phyloP scores from a whole-genome alignment of 2,329 filamentous ascomycete species.

The Pyrenophora seminiperda region DNA sequence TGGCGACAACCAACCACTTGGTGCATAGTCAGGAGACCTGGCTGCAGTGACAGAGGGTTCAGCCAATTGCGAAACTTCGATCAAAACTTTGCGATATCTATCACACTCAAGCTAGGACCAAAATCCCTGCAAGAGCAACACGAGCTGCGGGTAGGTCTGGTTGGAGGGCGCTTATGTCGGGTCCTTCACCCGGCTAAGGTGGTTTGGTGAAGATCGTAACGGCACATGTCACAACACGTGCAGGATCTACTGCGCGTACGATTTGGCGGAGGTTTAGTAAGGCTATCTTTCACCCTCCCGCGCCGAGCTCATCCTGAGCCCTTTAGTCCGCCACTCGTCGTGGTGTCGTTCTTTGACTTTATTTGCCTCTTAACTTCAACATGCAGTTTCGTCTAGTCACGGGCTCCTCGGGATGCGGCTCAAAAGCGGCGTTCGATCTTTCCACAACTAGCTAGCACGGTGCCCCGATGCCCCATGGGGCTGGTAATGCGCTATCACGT shows the following conservation, averaged over 20 bases:
- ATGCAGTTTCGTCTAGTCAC: background rate
- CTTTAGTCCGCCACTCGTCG: background rate
- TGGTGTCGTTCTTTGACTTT: background rate
- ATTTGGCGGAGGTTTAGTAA: background rate
- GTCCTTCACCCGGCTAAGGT: constrained; percentile 3
- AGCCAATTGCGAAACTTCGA: background rate
- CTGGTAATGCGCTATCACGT: constrained; percentile 9
- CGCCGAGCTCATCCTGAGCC: background rate
- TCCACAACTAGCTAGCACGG: constrained; percentile 1
- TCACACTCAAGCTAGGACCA: background rate
- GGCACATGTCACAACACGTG: constrained; percentile 9
- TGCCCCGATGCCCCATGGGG: constrained; percentile 3
- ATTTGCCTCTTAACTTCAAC: background rate
- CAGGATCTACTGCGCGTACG: background rate
- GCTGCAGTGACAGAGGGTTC: background rate
- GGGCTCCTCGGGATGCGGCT: background rate
- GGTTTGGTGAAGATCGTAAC: background rate
- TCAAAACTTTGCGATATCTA: background rate
- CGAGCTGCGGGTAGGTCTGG: background rate
- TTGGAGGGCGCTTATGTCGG: background rate
- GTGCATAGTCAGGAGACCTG: constrained; percentile 2
- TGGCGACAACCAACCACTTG: background rate
- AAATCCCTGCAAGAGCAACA: background rate
- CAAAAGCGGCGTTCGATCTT: constrained; percentile 1
- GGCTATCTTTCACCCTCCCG: background rate